Percentiles rank a stretch among this genome's conserved stretches.
These are phyloP conservation scores for Puccinia coronata DNA, from an alignment of 1,284 basidiomycete genomes.

Conservation along the genomic window DNA sequence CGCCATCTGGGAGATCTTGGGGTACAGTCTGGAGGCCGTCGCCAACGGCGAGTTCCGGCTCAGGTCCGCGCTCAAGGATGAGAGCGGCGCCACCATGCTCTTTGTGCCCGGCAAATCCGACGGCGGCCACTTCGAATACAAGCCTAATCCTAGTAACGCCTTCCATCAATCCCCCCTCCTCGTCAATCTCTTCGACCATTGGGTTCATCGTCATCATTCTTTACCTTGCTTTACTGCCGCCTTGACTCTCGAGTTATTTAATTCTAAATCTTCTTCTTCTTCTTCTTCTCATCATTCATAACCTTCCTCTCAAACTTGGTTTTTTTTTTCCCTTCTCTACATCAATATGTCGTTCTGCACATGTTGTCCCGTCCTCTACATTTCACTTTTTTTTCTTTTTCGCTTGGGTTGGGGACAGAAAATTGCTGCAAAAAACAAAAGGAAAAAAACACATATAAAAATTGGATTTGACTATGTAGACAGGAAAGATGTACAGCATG, in stretches of 20 bases:
- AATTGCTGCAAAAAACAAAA: no score
- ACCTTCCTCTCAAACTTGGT: neutral
- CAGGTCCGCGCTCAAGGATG: constrained; percentile 34
- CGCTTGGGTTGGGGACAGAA: neutral
- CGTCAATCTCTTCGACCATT: constrained; percentile 28
- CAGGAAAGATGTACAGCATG: no score
- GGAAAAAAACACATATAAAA: no score
- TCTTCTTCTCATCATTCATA: neutral
- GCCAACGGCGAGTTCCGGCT: constrained; percentile 38
- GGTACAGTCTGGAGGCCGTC: constrained; percentile 46
- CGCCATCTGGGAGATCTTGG: constrained; percentile 43
- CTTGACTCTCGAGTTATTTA: constrained; percentile 37
- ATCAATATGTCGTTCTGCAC: no score
- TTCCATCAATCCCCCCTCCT: constrained; percentile 43
- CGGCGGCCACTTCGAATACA: constrained; percentile 37
- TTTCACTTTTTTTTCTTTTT: neutral
- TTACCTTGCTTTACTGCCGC: constrained; percentile 44
- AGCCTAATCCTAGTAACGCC: constrained; percentile 17
- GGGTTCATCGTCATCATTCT: constrained; percentile 24
- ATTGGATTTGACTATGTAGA: no score
- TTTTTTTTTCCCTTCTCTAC: neutral
- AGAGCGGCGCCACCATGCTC: constrained; percentile 19
- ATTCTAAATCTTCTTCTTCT: neutral
- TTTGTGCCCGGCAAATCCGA: constrained; percentile 40
- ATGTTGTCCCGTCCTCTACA: no score